phyloP scores from a whole-genome alignment of 108 stramenopile species.

The Skeletonema costatum region DNA sequence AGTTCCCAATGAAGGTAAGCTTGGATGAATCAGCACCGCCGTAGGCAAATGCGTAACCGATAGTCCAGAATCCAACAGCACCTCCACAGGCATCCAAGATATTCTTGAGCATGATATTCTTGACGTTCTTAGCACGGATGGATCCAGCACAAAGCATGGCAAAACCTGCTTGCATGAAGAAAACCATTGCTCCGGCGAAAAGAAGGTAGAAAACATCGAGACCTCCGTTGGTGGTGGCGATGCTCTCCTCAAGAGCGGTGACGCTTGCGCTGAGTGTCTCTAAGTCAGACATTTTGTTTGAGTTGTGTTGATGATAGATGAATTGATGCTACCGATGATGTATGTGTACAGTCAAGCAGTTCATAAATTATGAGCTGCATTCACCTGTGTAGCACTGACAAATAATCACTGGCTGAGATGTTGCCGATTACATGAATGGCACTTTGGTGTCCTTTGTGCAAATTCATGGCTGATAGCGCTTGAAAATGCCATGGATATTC shows the following conservation, averaged over 20 bases:
- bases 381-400: too few species aligned
- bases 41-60: constrained; percentile 65
- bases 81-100: constrained; percentile 59
- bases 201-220: constrained; percentile 43
- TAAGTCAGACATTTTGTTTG: background rate
- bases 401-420: too few species aligned
- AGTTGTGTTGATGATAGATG: background rate
- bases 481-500: background rate
- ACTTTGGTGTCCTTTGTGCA: background rate
- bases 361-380: background rate
- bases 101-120: constrained; percentile 73
- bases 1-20: constrained; percentile 40
- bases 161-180: constrained; percentile 82
- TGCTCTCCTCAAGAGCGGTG: background rate
- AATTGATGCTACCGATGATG: background rate
- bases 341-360: background rate
- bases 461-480: background rate
- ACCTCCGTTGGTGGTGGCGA: constrained; percentile 1
- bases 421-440: background rate
- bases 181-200: constrained; percentile 51
- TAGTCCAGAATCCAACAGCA: constrained; percentile 58
- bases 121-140: constrained; percentile 61
- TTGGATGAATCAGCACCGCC: constrained; percentile 27
- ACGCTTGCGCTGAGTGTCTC: background rate
- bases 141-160: constrained; percentile 80